These are phyloP conservation scores for Bondarzewia mesenterica DNA, from an alignment of 1,284 basidiomycete genomes.

Conservation along the genomic window DNA sequence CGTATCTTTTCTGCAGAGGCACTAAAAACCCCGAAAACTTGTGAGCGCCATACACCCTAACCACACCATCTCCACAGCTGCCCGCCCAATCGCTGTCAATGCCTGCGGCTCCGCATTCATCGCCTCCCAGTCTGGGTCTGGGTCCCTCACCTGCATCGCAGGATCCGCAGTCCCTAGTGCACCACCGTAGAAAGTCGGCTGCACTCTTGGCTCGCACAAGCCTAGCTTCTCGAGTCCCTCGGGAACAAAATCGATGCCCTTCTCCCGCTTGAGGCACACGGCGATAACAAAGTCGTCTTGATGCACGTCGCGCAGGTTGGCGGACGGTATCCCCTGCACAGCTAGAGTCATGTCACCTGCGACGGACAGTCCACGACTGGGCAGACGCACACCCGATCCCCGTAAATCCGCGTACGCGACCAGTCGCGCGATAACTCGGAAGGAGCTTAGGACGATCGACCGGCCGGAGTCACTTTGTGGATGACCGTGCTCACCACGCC, in stretches of 20 bases:
- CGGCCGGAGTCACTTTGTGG: not conserved
- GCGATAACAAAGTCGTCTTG: slow-evolving; percentile 42
- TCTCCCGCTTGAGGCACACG: slow-evolving; percentile 50
- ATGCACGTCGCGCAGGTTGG: slow-evolving; percentile 23
- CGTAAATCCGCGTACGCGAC: slow-evolving; percentile 61
- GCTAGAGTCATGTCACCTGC: slow-evolving; percentile 55
- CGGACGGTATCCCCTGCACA: slow-evolving; percentile 31
- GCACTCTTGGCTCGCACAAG: slow-evolving; percentile 31
- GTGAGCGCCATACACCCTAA: slow-evolving; percentile 69
- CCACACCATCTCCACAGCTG: slow-evolving; percentile 78
- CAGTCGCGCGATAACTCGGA: slow-evolving; percentile 60
- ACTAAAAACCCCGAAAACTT: slow-evolving; percentile 35
- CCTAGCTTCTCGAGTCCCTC: slow-evolving; percentile 65
- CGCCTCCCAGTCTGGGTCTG: slow-evolving; percentile 23
- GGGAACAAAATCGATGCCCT: slow-evolving; percentile 60
- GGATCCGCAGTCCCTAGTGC: slow-evolving; percentile 16
- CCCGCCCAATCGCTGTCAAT: slow-evolving; percentile 65
- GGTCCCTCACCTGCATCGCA: slow-evolving; percentile 29
- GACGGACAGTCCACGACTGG: slow-evolving; percentile 59
- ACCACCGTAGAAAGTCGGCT: slow-evolving; percentile 13
- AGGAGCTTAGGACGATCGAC: slow-evolving; percentile 43
- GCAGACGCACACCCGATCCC: slow-evolving; percentile 62
- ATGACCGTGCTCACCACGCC: slow-evolving; percentile 13
- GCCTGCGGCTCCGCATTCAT: slow-evolving; percentile 26
- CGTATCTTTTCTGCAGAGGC: too few relatives aligned